Evolutionary conservation across 2,329 filamentous ascomycete genomes (phyloP).

Genomic region (Talaromyces amestolkiae): DNA sequence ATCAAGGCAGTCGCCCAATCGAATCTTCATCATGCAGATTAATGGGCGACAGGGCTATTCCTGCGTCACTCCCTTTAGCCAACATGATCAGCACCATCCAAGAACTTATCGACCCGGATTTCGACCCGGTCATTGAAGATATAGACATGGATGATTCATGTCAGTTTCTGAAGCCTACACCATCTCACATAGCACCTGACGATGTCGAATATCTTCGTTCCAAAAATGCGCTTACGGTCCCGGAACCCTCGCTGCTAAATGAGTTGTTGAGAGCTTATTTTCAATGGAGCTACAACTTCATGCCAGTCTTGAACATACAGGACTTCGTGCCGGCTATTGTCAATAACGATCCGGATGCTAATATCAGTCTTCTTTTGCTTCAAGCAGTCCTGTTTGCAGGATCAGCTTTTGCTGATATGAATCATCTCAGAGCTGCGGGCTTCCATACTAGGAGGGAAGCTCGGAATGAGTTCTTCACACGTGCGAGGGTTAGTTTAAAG

Average conservation of each 20-base stretch:
- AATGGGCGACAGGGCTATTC: conserved; percentile 30
- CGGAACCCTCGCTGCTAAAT: conserved; percentile 65
- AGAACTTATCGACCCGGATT: conserved; percentile 39
- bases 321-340: conserved; percentile 55
- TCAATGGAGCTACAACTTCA: conserved; percentile 84
- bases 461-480: conserved; percentile 77
- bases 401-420: conserved; percentile 77
- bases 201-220: conserved; percentile 75
- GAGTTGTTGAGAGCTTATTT: conserved; percentile 75
- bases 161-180: conserved; percentile 72
- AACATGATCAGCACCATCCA: conserved; percentile 41
- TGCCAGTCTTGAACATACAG: conserved; percentile 72
- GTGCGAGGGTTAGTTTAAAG: conserved; percentile 65
- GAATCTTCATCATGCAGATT: conserved; percentile 15
- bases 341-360: conserved; percentile 64
- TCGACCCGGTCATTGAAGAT: conserved; percentile 37
- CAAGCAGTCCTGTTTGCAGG: conserved; percentile 93
- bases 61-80: conserved; percentile 31
- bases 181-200: conserved; percentile 68
- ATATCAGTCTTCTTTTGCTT: conserved; percentile 77
- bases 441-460: conserved; percentile 73
- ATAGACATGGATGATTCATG: conserved; percentile 42
- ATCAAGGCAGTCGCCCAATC: background rate
- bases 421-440: conserved; percentile 68
- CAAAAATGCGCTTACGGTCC: conserved; percentile 76